Base-by-base conservation (phyloP, 768 basidiomycete species). In the Amanita polypyramis region DNA sequence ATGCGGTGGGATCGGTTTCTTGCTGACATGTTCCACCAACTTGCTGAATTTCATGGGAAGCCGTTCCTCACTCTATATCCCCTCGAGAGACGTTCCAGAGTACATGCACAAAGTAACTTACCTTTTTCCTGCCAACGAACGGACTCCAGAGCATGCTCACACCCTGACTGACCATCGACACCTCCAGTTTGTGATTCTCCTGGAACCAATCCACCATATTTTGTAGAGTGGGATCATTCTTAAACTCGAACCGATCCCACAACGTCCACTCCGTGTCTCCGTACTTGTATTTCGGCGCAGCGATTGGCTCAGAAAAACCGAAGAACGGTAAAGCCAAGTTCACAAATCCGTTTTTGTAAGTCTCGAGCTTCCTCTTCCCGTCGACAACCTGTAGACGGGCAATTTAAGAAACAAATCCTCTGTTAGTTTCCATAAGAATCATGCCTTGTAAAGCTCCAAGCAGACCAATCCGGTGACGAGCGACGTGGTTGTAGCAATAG, bases 301-400 rank as follows among this genome's bases (percentile, higher is more conserved):
- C 82, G 53, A 98, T 89, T 9, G 96, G 96, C 59, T 99, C 96
- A 2, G 94, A 97, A 74, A 98, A 99, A 21, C 91, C 96, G 60
- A 98, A 98, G 82, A 98, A 98, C 1, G 96, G 96, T 46, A 99
- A 68, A 2, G 96, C 96, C 46, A 99, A 75, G 65, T 99, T 99
- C 58, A 98, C 79, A 65, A 99, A 99, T 33, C 94, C 95, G 58
- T 99, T 99, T 77, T 96, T 97, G 77, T 90, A 99, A 41, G 85
- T 77, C 55, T 98, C 96, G 11, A 98, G 70, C 60, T 90, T 86
- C 59, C 72, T 81, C 77, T 98, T 98, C 52, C 85, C 85, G 62
- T 97, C 96, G 55, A 99, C 94, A 61, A 98, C 75, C 93, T 96
- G 3, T 7, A 27, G 52, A 9, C 9, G 25, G 15, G 35, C 35